These are phyloP conservation scores for Drechslera avenae DNA, from an alignment of 2,329 filamentous ascomycete genomes.

Conservation along the genomic window DNA sequence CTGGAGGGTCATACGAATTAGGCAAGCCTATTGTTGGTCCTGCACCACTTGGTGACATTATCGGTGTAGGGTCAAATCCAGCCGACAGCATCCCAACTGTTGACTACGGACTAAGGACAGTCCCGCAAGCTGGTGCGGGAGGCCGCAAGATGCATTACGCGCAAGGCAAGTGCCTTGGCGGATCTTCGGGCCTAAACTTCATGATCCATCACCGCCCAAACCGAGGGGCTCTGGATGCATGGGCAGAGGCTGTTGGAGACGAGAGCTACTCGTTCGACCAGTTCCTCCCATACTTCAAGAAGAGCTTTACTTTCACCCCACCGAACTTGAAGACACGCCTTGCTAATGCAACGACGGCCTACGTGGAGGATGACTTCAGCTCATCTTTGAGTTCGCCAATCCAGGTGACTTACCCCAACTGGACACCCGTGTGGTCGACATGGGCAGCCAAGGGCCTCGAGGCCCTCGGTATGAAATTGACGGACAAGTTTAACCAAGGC, in stretches of 20 bases:
- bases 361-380: not conserved
- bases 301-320: not conserved
- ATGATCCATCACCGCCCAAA: conserved; percentile 1
- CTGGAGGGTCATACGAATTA: conserved; percentile 33
- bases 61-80: conserved; percentile 4
- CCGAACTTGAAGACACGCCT: not conserved
- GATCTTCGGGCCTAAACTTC: conserved; percentile 23
- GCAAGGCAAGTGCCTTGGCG: conserved; percentile 4
- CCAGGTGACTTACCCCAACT: not conserved
- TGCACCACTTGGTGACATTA: conserved; percentile 13
- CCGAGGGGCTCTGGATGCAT: not conserved
- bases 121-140: not conserved
- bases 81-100: conserved; percentile 24
- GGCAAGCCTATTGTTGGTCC: conserved; percentile 20
- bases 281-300: not conserved
- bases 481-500: not conserved
- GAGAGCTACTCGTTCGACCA: not conserved
- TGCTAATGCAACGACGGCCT: not conserved
- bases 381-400: not conserved
- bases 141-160: conserved; percentile 1
- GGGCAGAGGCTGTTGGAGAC: not conserved
- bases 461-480: not conserved
- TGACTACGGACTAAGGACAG: not conserved
- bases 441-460: not conserved
- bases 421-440: conserved; percentile 1